Percentiles rank a stretch among this genome's conserved stretches.
These are phyloP conservation scores for Fusarium graminum DNA, from an alignment of 2,329 filamentous ascomycete species.

Conservation along the genomic window DNA sequence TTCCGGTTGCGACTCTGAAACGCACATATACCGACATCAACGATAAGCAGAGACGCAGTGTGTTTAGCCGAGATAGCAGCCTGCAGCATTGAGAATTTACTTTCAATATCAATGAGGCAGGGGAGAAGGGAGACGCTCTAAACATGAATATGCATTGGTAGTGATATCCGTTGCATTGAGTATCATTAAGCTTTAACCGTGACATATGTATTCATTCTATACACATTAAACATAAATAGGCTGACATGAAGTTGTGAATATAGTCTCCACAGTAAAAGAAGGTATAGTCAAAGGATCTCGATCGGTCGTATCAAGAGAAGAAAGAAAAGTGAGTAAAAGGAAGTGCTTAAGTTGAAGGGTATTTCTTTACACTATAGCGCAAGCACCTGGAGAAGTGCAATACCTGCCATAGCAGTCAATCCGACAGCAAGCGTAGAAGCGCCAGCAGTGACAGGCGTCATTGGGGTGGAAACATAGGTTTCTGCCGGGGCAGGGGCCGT, in stretches of 20 bases:
- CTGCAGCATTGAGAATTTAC: not conserved
- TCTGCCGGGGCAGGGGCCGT: slow-evolving; percentile 17
- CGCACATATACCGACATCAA: slow-evolving; percentile 2
- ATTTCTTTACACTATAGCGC: slow-evolving; percentile 43
- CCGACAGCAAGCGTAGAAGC: slow-evolving; percentile 53
- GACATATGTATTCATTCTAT: slow-evolving; percentile 27
- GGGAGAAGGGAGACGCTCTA: not conserved
- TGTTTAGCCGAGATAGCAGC: not conserved
- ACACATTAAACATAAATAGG: slow-evolving; percentile 22
- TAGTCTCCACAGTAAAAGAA: slow-evolving; percentile 22
- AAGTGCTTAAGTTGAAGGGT: not conserved
- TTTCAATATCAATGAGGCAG: not conserved
- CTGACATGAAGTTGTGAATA: slow-evolving; percentile 25
- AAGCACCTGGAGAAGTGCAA: slow-evolving; percentile 49
- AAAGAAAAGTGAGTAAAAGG: slow-evolving; percentile 9
- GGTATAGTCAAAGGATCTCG: slow-evolving; percentile 17
- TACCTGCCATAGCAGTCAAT: slow-evolving; percentile 46
- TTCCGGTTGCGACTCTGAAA: slow-evolving; percentile 6
- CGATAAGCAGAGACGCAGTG: not conserved
- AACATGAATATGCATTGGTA: not conserved
- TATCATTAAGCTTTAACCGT: slow-evolving; percentile 17
- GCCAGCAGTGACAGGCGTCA: slow-evolving; percentile 61
- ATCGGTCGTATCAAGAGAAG: slow-evolving; percentile 15
- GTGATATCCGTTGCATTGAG: slow-evolving; percentile 9
- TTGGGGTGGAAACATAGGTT: slow-evolving; percentile 39